Conservation (phyloP, 2,329 filamentous ascomycete species). For the Ophiostoma sp. region DNA sequence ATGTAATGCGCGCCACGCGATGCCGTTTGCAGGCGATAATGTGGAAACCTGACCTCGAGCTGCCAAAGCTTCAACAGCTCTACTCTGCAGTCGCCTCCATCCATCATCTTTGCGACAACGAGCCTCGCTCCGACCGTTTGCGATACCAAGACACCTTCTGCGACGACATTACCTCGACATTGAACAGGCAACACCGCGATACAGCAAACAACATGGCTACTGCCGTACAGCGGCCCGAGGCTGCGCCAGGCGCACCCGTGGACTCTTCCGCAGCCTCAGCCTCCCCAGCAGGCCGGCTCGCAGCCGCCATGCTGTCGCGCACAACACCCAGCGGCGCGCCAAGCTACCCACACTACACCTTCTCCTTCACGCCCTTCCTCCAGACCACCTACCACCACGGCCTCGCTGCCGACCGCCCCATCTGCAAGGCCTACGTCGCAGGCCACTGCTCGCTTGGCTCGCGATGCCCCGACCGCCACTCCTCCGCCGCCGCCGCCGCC, state of each 20-base stretch:
- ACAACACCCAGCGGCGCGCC: conserved; percentile 33
- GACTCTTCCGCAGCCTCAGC: not conserved
- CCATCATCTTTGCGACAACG: not conserved
- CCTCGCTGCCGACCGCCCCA: conserved; percentile 68
- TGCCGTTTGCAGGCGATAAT: not conserved
- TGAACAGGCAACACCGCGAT: not conserved
- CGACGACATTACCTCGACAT: not conserved
- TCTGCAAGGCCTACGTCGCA: conserved; percentile 74
- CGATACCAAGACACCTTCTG: not conserved
- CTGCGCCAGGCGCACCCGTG: not conserved
- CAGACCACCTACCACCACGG: conserved; percentile 78
- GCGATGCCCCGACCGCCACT: conserved; percentile 79
- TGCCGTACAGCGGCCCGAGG: conserved; percentile 2
- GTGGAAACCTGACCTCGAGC: not conserved
- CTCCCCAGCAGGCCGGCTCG: not conserved
- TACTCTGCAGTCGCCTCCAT: not conserved
- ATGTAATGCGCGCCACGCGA: not conserved
- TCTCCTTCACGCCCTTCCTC: conserved; percentile 82
- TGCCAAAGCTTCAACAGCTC: conserved; percentile 6
- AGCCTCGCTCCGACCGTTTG: not conserved
- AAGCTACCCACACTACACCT: conserved; percentile 51
- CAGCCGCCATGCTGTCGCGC: conserved; percentile 15
- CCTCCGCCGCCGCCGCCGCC: conserved; percentile 29
- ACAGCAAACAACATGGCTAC: not conserved
- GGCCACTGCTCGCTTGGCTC: conserved; percentile 83